Evolutionary conservation across 2,329 filamentous ascomycete genomes (phyloP), one percentile per base, ranked within the genome.

Genomic region (Monilinia fructigena): DNA sequence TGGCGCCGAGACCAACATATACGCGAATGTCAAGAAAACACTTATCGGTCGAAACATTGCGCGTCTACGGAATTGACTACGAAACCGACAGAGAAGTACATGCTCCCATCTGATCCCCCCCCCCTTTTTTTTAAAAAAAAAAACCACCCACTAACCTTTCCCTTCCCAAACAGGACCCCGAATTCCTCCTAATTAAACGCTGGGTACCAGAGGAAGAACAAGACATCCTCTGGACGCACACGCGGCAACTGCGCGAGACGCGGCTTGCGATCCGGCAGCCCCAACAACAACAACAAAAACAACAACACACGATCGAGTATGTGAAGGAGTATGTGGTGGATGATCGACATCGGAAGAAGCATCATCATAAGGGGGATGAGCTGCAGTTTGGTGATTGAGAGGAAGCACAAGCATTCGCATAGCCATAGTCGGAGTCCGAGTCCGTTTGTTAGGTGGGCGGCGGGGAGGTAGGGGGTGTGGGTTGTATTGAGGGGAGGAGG

Each of bases 121-220:
- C 40, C 7, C 26, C 5, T 35, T 35, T 35, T 8, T 35, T 35
- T 35, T 1, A 5, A 35, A 35, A 35, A 14, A 16, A 28, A 16
- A 3, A 52, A 16, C 20, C 14, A 5, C 40, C 14, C 4, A 48
- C 56, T 55, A 62, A 66, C 35, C 3, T 28, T 14, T 16, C 14
- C 10, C 1, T 20, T 16, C 18, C 20, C 1, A n/a, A n/a, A n/a
- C 20, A 87, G 82, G 88, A 93, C 73, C 83, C 85, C 23, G 86
- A 89, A 56, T 93, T 86, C 72, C 80, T 93, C 65, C 77, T 93
- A 67, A 89, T 93, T 78, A 90, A 89, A 77, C 82, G 86, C 66
- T 91, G 86, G 86, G 86, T 93, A 62, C 84, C 86, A 4, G 87
- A 92, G 71, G 84, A 85, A 68, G 85, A 92, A 75, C 90, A 92